Conservation (phyloP, 257 asterid species). For the Perilla frutescens region DNA sequence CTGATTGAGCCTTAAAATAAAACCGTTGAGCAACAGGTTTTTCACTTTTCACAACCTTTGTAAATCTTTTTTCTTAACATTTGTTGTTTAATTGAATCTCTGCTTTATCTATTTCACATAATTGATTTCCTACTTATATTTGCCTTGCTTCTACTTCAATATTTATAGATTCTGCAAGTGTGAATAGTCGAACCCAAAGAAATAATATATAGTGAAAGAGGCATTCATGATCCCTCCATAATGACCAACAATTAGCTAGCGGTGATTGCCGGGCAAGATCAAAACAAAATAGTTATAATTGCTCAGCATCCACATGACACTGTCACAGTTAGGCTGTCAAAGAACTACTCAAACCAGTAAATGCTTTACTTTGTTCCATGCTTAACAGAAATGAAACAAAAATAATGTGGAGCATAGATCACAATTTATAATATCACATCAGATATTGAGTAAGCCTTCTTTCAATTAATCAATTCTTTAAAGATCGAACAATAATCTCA, state of each 20-base stretch:
- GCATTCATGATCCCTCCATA: too few relatives aligned
- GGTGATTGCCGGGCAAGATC: not conserved
- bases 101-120: too few relatives aligned
- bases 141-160: too few relatives aligned
- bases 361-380: not conserved
- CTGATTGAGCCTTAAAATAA: slow-evolving; percentile 1
- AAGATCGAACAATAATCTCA: slow-evolving; percentile 21
- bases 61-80: too few relatives aligned
- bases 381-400: not conserved
- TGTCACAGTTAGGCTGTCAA: not conserved
- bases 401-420: slow-evolving; percentile 12
- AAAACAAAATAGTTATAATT: slow-evolving; percentile 16
- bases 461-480: slow-evolving; percentile 9
- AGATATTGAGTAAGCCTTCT: slow-evolving; percentile 13
- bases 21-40: not conserved
- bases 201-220: too few relatives aligned
- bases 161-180: too few relatives aligned
- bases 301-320: slow-evolving; percentile 1
- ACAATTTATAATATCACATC: not conserved
- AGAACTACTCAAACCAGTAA: not conserved
- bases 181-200: too few relatives aligned
- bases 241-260: too few relatives aligned
- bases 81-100: too few relatives aligned
- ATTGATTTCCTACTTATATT: too few relatives aligned
- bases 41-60: too few relatives aligned